Conservation (phyloP, 768 basidiomycete genomes). For the Mycena maculata region DNA sequence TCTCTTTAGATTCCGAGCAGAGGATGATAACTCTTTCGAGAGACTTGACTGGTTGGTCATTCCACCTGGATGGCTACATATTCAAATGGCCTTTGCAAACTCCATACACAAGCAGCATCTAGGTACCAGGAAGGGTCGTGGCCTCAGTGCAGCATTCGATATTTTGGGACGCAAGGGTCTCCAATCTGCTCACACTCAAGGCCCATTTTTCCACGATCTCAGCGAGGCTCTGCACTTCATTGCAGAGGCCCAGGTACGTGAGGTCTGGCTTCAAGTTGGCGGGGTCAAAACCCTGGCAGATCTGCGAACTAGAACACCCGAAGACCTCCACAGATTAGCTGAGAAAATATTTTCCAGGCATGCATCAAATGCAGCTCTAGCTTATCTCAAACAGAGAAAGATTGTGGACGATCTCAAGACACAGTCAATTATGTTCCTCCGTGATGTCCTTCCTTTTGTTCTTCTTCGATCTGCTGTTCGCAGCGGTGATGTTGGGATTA, state of each 20-base stretch:
- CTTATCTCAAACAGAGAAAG: no score
- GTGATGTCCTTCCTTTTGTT: neutral
- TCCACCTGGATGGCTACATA: conserved; percentile 55
- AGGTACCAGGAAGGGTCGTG: conserved; percentile 41
- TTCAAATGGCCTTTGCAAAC: conserved; percentile 51
- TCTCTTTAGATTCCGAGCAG: conserved; percentile 45
- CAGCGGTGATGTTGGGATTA: neutral
- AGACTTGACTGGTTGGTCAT: conserved; percentile 24
- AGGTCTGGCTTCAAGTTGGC: conserved; percentile 41
- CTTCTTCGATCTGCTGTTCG: neutral
- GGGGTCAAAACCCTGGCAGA: neutral
- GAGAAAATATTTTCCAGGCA: neutral
- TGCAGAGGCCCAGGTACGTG: conserved; percentile 50
- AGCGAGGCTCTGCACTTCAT: conserved; percentile 50
- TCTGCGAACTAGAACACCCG: neutral
- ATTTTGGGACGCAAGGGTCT: conserved; percentile 46
- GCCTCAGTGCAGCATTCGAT: conserved; percentile 46
- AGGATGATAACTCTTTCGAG: conserved; percentile 54
- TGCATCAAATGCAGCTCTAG: neutral
- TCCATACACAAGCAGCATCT: conserved; percentile 56
- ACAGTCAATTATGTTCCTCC: neutral
- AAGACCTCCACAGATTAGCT: neutral
- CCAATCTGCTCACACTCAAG: conserved; percentile 35
- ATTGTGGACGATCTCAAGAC: neutral
- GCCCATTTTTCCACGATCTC: conserved; percentile 48